phyloP scores from a whole-genome alignment of 768 basidiomycete species.

The Boletus barrowsii region DNA sequence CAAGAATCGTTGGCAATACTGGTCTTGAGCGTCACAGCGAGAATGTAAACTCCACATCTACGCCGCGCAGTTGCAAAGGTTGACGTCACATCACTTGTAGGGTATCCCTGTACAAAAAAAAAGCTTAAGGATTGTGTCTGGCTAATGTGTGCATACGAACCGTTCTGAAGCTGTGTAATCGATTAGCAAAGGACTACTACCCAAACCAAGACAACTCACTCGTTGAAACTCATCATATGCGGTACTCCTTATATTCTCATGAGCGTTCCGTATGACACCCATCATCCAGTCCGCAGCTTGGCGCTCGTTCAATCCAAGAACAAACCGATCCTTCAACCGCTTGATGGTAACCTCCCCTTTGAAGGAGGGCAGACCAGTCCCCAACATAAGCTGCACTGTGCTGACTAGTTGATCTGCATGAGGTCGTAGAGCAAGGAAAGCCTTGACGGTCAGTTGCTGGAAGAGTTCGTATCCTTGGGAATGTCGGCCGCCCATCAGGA shows the following conservation, averaged over 20 bases:
- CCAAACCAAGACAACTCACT: slow-evolving; percentile 40
- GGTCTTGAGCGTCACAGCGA: neutral
- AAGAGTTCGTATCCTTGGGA: slow-evolving; percentile 95
- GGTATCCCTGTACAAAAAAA: slow-evolving; percentile 27
- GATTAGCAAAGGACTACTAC: slow-evolving; percentile 2
- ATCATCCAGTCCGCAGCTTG: slow-evolving; percentile 96
- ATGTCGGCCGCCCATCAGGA: slow-evolving; percentile 92
- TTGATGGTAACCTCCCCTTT: slow-evolving; percentile 93
- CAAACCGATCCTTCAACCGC: slow-evolving; percentile 84
- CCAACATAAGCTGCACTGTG: slow-evolving; percentile 91
- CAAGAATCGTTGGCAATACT: neutral
- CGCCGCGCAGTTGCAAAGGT: neutral
- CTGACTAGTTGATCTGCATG: slow-evolving; percentile 88
- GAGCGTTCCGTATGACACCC: slow-evolving; percentile 83
- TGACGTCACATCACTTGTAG: slow-evolving; percentile 19
- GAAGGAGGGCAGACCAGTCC: slow-evolving; percentile 92
- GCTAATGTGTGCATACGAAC: slow-evolving; percentile 24
- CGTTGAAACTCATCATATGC: slow-evolving; percentile 96
- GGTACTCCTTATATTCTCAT: slow-evolving; percentile 91
- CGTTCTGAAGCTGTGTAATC: slow-evolving; percentile 45
- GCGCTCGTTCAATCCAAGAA: slow-evolving; percentile 74
- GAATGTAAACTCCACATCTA: neutral
- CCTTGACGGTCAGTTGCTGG: slow-evolving; percentile 91
- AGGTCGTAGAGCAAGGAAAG: slow-evolving; percentile 94
- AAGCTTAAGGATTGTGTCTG: neutral